Percentiles rank a stretch among this genome's conserved stretches.
Evolutionary conservation across 148 eudicot species (phyloP).

Genomic region (Rhododendron williamsianum): DNA sequence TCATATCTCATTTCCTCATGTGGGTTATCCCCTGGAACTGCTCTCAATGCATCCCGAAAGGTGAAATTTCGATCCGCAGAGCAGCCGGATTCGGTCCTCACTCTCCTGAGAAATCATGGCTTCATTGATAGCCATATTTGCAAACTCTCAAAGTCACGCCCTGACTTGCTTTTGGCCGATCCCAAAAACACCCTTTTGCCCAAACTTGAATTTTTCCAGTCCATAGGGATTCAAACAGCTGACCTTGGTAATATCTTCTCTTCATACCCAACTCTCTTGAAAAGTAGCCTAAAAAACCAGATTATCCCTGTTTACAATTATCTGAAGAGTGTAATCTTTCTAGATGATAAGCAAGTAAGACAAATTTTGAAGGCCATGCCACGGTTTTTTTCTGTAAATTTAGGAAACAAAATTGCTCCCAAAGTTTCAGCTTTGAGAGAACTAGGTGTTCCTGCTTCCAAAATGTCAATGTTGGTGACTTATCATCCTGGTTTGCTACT

Average conservation of each 20-base stretch:
- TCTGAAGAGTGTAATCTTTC: conserved; percentile 18
- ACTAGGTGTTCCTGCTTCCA: too few species aligned
- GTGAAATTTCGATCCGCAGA: too few species aligned
- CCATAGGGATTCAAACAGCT: conserved; percentile 12
- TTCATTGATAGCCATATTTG: too few species aligned
- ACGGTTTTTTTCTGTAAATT: too few species aligned
- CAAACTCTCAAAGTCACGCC: too few species aligned
- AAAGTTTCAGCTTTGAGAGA: neutral
- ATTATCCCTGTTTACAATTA: conserved; percentile 13
- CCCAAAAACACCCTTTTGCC: conserved; percentile 19
- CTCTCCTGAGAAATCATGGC: too few species aligned
- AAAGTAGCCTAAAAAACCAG: conserved; percentile 13
- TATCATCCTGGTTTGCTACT: neutral
- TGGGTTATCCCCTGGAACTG: too few species aligned
- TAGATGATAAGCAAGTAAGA: neutral
- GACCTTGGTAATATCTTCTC: neutral
- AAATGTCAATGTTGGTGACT: too few species aligned
- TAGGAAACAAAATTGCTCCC: neutral
- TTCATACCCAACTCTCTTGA: conserved; percentile 2
- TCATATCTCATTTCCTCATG: too few species aligned
- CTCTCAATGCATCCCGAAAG: too few species aligned
- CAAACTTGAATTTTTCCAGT: conserved; percentile 19
- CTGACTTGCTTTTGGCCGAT: too few species aligned
- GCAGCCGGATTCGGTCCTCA: too few species aligned
- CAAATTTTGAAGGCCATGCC: neutral